Conservation (phyloP, 495 filamentous ascomycete genomes). For the Pyrenula massariospora region DNA sequence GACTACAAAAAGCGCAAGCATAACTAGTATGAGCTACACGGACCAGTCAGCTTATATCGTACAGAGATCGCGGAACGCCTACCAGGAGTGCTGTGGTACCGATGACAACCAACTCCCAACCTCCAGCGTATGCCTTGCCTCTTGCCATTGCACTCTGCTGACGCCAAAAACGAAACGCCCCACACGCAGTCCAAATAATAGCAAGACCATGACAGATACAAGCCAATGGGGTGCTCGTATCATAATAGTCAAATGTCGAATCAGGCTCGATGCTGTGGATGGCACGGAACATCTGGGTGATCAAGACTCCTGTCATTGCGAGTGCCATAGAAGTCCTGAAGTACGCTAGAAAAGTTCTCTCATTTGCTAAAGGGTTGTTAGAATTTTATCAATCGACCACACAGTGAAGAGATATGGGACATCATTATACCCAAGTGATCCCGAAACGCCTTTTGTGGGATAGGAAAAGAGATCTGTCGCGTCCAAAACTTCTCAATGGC, state of each 20-base stretch:
- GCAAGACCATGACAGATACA: constrained; percentile 45
- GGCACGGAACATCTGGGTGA: constrained; percentile 60
- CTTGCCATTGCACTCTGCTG: constrained; percentile 55
- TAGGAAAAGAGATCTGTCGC: not conserved
- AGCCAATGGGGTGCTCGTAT: constrained; percentile 57
- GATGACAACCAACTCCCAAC: constrained; percentile 54
- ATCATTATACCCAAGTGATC: not conserved
- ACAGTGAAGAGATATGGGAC: too few species aligned
- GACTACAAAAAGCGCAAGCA: too few species aligned
- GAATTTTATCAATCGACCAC: too few species aligned
- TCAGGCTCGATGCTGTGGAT: constrained; percentile 14
- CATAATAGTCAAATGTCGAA: constrained; percentile 42
- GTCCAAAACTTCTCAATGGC: not conserved
- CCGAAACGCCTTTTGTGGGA: not conserved
- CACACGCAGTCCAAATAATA: constrained; percentile 42
- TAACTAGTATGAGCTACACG: too few species aligned
- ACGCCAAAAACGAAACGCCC: constrained; percentile 55
- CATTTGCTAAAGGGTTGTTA: too few species aligned
- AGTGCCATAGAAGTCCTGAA: constrained; percentile 60
- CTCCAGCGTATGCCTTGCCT: constrained; percentile 54
- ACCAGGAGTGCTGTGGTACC: constrained; percentile 37
- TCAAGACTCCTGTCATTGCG: constrained; percentile 52
- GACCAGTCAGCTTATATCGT: too few species aligned
- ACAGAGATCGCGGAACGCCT: too few species aligned
- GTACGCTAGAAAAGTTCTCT: constrained; percentile 71